Conservation (phyloP, 306 rosid genomes). For the Quercus mongolica region DNA sequence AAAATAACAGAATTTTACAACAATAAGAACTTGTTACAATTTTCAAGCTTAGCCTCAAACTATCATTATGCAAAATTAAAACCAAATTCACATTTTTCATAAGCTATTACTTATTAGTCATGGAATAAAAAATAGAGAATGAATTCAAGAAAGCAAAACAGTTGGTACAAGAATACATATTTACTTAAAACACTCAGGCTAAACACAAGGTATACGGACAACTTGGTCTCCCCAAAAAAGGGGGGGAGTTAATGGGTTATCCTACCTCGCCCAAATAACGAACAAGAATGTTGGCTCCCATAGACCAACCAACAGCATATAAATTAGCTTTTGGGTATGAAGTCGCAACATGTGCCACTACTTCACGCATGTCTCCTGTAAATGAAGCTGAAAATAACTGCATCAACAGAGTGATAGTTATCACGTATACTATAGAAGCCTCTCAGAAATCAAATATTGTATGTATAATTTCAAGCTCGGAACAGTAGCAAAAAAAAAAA, state of each 20-base stretch:
- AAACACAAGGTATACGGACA: background rate
- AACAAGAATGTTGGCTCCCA: slow-evolving; percentile 95
- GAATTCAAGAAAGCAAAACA: background rate
- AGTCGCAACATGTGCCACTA: slow-evolving; percentile 67
- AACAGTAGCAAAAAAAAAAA: too few species aligned
- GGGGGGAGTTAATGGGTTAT: background rate
- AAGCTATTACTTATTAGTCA: background rate
- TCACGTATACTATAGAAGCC: slow-evolving; percentile 21
- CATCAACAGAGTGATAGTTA: slow-evolving; percentile 37
- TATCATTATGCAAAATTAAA: background rate
- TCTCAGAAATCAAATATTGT: background rate
- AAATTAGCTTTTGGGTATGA: slow-evolving; percentile 73
- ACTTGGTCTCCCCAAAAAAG: background rate
- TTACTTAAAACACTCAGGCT: background rate
- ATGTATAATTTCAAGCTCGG: too few species aligned
- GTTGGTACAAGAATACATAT: background rate
- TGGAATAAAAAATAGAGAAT: background rate
- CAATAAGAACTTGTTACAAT: background rate
- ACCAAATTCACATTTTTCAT: background rate
- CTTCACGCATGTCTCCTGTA: slow-evolving; percentile 79
- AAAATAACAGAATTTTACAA: background rate
- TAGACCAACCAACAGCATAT: slow-evolving; percentile 96
- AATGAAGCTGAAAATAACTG: slow-evolving; percentile 98
- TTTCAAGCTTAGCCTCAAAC: background rate
- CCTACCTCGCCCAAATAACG: slow-evolving; percentile 85